Evolutionary conservation across 768 basidiomycete species (phyloP), one percentile per base, ranked within the genome.

Genomic region (Pleurotus salmoneostramineus): DNA sequence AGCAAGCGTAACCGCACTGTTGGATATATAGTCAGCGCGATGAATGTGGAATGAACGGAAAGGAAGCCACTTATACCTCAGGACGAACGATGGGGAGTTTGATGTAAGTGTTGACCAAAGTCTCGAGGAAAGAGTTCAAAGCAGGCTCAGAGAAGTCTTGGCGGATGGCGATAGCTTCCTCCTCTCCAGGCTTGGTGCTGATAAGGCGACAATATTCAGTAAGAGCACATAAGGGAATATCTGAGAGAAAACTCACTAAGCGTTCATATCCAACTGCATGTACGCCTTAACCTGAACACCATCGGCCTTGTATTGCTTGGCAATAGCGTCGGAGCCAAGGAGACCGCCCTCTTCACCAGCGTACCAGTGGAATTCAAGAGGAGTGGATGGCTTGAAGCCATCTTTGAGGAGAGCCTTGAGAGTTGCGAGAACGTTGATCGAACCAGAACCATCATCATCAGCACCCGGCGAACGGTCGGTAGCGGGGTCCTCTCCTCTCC

Each of bases 321-420:
- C 83, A 58, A 86, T 73, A 5, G 81, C 83, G 60, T 82, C 80
- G 37, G 79, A 79, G 15, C 83, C 83, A 6, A 78, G 66, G 3
- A 77, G 69, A 12, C 78, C 79, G 43, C 66, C 77, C 57, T 78
- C 77, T 60, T 80, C 77, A 32, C 70, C 77, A 34, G 76, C 69
- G 62, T 78, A 81, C 74, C 75, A 80, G 58, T 79, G 77, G 68
- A 79, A 79, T 61, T 80, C 77, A 40, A 81, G 71, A 2, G 77
- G 72, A 6, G 67, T 71, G 11, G 69, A 65, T 1, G 78, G 77
- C 43, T 61, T 65, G 66, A 75, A 79, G 3, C 69, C 71, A 45
- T 68, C 62, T 10, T 71, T 70, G 35, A 79, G 64, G 27, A 81
- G 69, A 32, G 69, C 69, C 37, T 77, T 65, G 61, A 74, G 70